Evolutionary conservation across 345 rosid species (phyloP).

Genomic region (Xanthoceras sorbifolium): DNA sequence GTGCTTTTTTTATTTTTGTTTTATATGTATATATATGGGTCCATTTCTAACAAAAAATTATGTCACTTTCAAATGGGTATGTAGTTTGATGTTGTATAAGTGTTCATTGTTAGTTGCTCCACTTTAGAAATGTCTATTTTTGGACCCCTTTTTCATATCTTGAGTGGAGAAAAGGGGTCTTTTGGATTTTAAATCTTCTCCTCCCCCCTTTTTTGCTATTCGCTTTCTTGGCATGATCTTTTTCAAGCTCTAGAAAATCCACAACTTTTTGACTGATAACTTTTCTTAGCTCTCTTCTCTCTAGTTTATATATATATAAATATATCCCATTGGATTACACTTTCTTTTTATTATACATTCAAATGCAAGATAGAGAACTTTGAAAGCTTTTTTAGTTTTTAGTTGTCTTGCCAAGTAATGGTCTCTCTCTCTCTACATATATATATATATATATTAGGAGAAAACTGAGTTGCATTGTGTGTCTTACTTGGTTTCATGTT

Average conservation of each 20-base stretch:
- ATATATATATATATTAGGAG: slow-evolving; percentile 8
- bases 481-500: slow-evolving; percentile 22
- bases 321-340: slow-evolving; percentile 15
- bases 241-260: slow-evolving; percentile 27
- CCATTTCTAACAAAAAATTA: slow-evolving; percentile 36
- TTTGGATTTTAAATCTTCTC: slow-evolving; percentile 41
- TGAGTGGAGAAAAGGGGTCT: slow-evolving; percentile 29
- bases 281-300: slow-evolving; percentile 14
- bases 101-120: slow-evolving; percentile 15
- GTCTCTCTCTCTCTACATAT: neutral
- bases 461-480: slow-evolving; percentile 14
- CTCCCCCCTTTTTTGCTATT: slow-evolving; percentile 7
- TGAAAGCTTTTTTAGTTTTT: slow-evolving; percentile 9
- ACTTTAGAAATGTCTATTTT: slow-evolving; percentile 47
- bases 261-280: slow-evolving; percentile 47
- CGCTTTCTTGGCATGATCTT: slow-evolving; percentile 54
- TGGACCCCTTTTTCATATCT: slow-evolving; percentile 33
- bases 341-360: slow-evolving; percentile 29
- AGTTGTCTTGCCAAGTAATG: slow-evolving; percentile 13
- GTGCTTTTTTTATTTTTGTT: slow-evolving; percentile 16
- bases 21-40: slow-evolving; percentile 24
- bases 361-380: slow-evolving; percentile 26
- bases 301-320: neutral
- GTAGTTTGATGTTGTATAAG: slow-evolving; percentile 25
- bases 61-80: slow-evolving; percentile 33